phyloP scores from a whole-genome alignment of 2,329 filamentous ascomycete species.

The Ophiocordyceps polyrhachis-furcata region DNA sequence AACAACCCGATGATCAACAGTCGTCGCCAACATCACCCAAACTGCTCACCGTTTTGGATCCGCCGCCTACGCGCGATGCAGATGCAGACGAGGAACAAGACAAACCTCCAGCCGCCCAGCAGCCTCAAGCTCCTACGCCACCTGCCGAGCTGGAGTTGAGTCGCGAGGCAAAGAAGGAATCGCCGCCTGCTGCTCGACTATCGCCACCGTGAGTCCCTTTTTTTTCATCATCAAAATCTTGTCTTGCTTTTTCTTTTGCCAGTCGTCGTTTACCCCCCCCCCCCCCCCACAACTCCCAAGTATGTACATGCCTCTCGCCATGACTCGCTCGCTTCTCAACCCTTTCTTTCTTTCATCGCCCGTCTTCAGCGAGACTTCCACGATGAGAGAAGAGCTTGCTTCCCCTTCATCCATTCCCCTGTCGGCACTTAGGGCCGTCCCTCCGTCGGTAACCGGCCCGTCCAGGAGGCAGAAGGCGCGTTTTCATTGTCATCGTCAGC shows the following conservation, averaged over 20 bases:
- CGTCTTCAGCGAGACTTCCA: no score
- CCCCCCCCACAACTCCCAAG: no score
- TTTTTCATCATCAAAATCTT: background rate
- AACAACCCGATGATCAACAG: background rate
- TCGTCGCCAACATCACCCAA: background rate
- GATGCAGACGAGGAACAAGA: background rate
- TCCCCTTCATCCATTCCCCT: no score
- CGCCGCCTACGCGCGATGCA: background rate
- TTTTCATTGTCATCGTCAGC: no score
- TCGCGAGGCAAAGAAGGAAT: background rate
- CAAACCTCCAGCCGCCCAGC: background rate
- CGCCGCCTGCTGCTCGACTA: background rate
- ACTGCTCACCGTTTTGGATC: background rate
- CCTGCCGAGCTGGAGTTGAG: background rate
- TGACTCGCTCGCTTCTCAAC: background rate
- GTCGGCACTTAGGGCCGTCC: no score
- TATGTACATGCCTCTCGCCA: background rate
- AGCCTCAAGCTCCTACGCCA: conserved; percentile 1
- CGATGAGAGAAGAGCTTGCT: no score
- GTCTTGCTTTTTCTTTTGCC: no score
- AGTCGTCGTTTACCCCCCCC: no score
- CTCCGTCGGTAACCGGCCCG: no score
- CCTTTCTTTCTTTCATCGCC: background rate
- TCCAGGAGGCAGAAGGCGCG: no score
- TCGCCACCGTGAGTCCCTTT: background rate